Conservation (phyloP, 23 red algal genomes). For the Gracilariopsis chorda region DNA sequence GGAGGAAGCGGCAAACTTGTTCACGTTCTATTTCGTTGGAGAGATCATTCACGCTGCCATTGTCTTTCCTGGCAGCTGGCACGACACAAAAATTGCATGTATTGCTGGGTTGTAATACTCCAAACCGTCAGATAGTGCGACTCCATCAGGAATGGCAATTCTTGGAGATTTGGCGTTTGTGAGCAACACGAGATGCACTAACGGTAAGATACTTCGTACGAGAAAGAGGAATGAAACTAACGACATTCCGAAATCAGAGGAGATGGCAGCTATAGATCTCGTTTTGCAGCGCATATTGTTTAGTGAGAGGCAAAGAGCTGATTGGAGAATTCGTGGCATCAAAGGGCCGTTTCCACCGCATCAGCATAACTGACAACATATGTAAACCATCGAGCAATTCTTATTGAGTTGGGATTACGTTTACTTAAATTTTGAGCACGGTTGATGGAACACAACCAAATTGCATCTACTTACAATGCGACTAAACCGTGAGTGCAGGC, state of each 20-base stretch:
- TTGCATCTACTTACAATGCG: not conserved
- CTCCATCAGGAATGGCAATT: not conserved
- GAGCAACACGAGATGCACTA: not conserved
- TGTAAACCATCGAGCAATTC: not conserved
- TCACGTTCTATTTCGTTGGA: not conserved
- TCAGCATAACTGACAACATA: not conserved
- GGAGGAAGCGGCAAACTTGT: not conserved
- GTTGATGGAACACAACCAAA: not conserved
- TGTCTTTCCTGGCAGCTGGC: not conserved
- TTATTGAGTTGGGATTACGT: not conserved
- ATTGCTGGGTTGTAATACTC: not conserved
- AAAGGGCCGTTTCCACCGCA: not conserved
- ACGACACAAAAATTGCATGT: not conserved
- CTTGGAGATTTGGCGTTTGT: too few species aligned
- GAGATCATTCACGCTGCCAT: constrained; percentile 4
- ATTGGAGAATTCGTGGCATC: not conserved
- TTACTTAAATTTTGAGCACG: not conserved
- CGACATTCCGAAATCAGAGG: not conserved
- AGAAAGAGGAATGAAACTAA: not conserved
- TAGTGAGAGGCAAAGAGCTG: not conserved
- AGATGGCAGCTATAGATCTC: not conserved
- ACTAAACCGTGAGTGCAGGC: too few species aligned
- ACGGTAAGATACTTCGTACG: not conserved
- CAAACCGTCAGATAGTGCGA: not conserved
- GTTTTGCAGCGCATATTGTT: not conserved